These are phyloP conservation scores for Amanita thiersii DNA, from an alignment of 768 basidiomycete genomes.

Conservation along the genomic window DNA sequence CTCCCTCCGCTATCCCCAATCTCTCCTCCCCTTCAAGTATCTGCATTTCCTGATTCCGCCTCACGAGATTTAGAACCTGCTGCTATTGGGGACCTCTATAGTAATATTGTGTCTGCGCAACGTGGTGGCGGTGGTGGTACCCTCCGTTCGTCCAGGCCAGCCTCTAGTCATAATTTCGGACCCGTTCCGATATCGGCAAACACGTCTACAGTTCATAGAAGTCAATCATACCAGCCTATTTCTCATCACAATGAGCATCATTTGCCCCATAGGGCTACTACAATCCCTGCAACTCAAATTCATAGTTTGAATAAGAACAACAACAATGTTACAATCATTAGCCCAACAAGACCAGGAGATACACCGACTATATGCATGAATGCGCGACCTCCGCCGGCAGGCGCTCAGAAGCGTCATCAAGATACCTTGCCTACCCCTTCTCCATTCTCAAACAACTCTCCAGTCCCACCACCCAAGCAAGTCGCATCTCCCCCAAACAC, in stretches of 20 bases:
- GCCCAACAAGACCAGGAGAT: constrained; percentile 3
- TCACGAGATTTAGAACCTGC: background rate
- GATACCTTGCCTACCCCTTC: constrained; percentile 11
- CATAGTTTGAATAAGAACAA: constrained; percentile 2
- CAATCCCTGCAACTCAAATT: constrained; percentile 8
- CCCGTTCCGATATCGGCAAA: too few species aligned
- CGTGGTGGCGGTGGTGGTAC: background rate
- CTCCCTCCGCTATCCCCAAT: background rate
- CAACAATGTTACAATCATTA: background rate
- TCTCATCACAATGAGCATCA: constrained; percentile 8
- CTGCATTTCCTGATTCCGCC: background rate
- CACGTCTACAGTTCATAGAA: constrained; percentile 10
- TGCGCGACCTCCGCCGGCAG: constrained; percentile 5
- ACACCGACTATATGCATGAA: constrained; percentile 4
- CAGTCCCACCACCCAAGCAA: constrained; percentile 8
- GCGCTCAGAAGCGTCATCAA: background rate
- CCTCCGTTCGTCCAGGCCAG: background rate
- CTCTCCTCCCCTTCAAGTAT: background rate
- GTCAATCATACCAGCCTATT: constrained; percentile 11
- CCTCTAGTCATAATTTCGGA: background rate
- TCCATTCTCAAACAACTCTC: constrained; percentile 6
- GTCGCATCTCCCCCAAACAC: background rate
- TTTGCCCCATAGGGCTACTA: constrained; percentile 8
- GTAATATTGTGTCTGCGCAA: background rate
- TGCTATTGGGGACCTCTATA: background rate